Percentiles rank a stretch among this genome's conserved stretches.
Evolutionary conservation across 768 basidiomycete species (phyloP).

Genomic region (Lactifluus echinatus): DNA sequence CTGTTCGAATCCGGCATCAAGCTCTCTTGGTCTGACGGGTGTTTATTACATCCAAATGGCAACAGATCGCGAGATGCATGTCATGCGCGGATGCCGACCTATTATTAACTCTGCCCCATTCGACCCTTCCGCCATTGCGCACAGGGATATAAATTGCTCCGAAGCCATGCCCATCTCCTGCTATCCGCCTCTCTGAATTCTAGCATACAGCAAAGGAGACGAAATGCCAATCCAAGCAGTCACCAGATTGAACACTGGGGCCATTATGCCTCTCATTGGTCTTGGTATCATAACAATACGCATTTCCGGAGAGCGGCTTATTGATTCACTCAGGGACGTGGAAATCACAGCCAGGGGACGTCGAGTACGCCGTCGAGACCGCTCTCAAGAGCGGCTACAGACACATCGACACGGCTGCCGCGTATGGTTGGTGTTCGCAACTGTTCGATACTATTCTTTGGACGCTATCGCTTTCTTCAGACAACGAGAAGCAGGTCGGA

Average conservation of each 20-base stretch:
- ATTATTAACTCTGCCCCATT: too few relatives aligned
- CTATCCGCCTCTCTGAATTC: background rate
- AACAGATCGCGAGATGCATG: too few relatives aligned
- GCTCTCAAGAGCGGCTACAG: slow-evolving; percentile 70
- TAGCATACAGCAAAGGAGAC: background rate
- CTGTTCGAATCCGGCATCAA: too few relatives aligned
- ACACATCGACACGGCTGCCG: slow-evolving; percentile 63
- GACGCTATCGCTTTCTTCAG: slow-evolving; percentile 13
- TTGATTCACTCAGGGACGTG: slow-evolving; percentile 49
- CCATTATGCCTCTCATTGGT: slow-evolving; percentile 50
- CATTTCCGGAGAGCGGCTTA: slow-evolving; percentile 21
- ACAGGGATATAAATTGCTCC: too few relatives aligned
- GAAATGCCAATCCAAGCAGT: slow-evolving; percentile 8
- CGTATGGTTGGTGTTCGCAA: slow-evolving; percentile 34
- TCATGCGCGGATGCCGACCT: too few relatives aligned
- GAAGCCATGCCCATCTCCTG: too few relatives aligned
- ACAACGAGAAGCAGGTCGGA: slow-evolving; percentile 77
- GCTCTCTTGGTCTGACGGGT: too few relatives aligned
- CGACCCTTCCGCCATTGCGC: too few relatives aligned
- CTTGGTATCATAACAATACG: slow-evolving; percentile 51
- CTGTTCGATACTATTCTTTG: background rate
- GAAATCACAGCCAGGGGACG: slow-evolving; percentile 63
- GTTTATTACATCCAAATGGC: too few relatives aligned
- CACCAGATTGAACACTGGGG: slow-evolving; percentile 63
- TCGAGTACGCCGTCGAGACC: slow-evolving; percentile 63